phyloP scores from a whole-genome alignment of 2,329 filamentous ascomycete species.

The Cytospora chrysosperma region DNA sequence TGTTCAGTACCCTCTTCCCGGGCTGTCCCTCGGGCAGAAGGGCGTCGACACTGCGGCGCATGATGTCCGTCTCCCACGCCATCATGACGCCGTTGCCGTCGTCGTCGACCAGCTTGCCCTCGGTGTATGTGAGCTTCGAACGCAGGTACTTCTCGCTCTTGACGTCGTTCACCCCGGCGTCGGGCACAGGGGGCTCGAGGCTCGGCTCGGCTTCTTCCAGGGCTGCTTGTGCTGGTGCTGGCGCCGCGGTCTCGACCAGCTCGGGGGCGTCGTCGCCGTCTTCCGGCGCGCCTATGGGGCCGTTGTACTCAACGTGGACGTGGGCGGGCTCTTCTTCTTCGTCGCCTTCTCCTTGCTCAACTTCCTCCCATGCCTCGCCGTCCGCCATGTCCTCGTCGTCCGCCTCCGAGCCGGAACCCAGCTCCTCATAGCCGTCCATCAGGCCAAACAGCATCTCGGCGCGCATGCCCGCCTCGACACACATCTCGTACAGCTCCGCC shows the following conservation, averaged over 20 bases:
- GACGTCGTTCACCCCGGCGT: slow-evolving; percentile 47
- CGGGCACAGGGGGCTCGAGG: slow-evolving; percentile 38
- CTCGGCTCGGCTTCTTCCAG: slow-evolving; percentile 29
- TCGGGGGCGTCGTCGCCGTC: slow-evolving; percentile 36
- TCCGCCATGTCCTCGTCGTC: slow-evolving; percentile 44
- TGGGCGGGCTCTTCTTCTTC: not conserved
- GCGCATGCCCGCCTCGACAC: slow-evolving; percentile 86
- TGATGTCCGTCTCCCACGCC: slow-evolving; percentile 86
- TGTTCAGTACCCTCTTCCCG: slow-evolving; percentile 74
- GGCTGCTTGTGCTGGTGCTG: not conserved
- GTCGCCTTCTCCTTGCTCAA: not conserved
- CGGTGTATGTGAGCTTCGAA: slow-evolving; percentile 63
- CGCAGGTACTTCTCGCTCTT: slow-evolving; percentile 68
- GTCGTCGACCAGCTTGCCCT: slow-evolving; percentile 68
- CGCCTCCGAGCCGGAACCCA: slow-evolving; percentile 57
- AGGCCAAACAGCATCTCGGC: slow-evolving; percentile 84
- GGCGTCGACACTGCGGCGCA: slow-evolving; percentile 71
- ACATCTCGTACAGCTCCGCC: slow-evolving; percentile 71
- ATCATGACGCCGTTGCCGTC: slow-evolving; percentile 89
- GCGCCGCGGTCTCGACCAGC: slow-evolving; percentile 29
- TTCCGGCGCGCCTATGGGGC: slow-evolving; percentile 26
- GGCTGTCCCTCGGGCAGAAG: slow-evolving; percentile 46
- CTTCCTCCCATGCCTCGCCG: slow-evolving; percentile 25
- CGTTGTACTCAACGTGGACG: slow-evolving; percentile 19
- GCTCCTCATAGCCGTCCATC: slow-evolving; percentile 75